Conservation (phyloP, 2,329 filamentous ascomycete species). For the Cercospora berteroae region DNA sequence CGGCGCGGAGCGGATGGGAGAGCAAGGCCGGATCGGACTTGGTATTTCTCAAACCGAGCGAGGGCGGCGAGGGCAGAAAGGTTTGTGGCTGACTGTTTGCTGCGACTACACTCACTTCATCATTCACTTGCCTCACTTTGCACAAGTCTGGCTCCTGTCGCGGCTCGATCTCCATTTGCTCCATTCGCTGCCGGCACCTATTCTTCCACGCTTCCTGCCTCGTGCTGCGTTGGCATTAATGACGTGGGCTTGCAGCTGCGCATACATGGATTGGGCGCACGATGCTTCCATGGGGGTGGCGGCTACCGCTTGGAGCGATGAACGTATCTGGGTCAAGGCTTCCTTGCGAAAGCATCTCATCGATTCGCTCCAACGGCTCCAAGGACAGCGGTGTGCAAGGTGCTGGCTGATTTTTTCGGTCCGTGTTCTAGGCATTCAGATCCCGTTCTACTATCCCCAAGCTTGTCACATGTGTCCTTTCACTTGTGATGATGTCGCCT, state of each 20-base stretch:
- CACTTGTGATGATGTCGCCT: not conserved
- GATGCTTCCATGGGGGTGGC: not conserved
- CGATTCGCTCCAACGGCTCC: not conserved
- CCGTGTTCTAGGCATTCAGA: not conserved
- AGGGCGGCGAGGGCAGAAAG: not conserved
- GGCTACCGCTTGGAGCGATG: not conserved
- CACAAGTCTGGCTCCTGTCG: not conserved
- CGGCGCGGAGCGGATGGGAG: not conserved
- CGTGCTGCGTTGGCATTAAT: not conserved
- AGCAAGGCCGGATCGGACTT: not conserved
- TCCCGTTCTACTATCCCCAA: not conserved
- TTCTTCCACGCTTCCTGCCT: not conserved
- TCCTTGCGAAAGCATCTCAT: not conserved
- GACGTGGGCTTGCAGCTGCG: not conserved
- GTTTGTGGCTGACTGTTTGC: not conserved
- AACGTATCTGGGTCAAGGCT: not conserved
- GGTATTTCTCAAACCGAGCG: not conserved
- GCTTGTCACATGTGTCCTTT: not conserved
- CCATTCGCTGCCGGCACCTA: not conserved
- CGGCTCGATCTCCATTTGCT: not conserved
- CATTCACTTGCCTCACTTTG: not conserved
- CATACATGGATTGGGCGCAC: not conserved
- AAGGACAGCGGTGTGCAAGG: not conserved
- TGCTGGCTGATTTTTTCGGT: not conserved
- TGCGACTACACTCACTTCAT: not conserved